Evolutionary conservation across 495 filamentous ascomycete genomes (phyloP).

Genomic region (Hypoxylon trugodes): DNA sequence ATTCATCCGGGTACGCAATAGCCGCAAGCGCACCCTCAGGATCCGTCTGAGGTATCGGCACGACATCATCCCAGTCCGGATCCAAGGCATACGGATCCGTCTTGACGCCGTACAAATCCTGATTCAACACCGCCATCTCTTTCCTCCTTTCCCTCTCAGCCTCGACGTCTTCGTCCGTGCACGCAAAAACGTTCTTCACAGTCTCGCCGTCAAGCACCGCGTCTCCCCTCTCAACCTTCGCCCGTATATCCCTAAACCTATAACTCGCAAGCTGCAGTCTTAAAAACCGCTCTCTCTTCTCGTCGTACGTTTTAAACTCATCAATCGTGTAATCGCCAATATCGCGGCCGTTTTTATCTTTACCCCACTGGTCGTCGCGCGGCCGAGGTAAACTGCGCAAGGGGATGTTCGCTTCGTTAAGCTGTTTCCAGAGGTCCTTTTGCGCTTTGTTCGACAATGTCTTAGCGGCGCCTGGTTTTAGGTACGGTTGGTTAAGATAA

Average conservation of each 20-base stretch:
- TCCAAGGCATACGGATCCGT: slow-evolving; percentile 67
- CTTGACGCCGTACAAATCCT: slow-evolving; percentile 55
- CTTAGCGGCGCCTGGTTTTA: slow-evolving; percentile 40
- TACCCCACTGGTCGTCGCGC: slow-evolving; percentile 49
- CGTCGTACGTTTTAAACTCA: slow-evolving; percentile 47
- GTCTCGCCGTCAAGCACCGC: slow-evolving; percentile 27
- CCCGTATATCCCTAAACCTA: slow-evolving; percentile 42
- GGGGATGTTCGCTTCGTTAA: slow-evolving; percentile 57
- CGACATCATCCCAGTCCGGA: slow-evolving; percentile 82
- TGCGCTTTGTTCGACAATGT: slow-evolving; percentile 52
- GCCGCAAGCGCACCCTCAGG: slow-evolving; percentile 80
- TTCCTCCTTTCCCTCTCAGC: slow-evolving; percentile 54
- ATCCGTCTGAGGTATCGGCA: slow-evolving; percentile 85
- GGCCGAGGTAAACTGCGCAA: slow-evolving; percentile 42
- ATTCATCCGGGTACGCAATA: slow-evolving; percentile 87
- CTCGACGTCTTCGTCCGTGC: slow-evolving; percentile 51
- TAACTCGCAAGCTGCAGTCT: slow-evolving; percentile 41
- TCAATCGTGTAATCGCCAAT: slow-evolving; percentile 50
- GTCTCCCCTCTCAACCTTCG: slow-evolving; percentile 27
- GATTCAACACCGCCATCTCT: slow-evolving; percentile 53
- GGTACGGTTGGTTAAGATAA: slow-evolving; percentile 46
- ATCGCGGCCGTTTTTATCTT: slow-evolving; percentile 52
- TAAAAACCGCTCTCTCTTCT: slow-evolving; percentile 41
- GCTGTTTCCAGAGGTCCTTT: slow-evolving; percentile 58
- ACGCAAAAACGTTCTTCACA: slow-evolving; percentile 21